A percentile compares a stretch with the other conserved stretches of the same genome.
These are phyloP conservation scores for Physaria fendleri DNA, from an alignment of 345 rosid genomes.

Conservation along the genomic window DNA sequence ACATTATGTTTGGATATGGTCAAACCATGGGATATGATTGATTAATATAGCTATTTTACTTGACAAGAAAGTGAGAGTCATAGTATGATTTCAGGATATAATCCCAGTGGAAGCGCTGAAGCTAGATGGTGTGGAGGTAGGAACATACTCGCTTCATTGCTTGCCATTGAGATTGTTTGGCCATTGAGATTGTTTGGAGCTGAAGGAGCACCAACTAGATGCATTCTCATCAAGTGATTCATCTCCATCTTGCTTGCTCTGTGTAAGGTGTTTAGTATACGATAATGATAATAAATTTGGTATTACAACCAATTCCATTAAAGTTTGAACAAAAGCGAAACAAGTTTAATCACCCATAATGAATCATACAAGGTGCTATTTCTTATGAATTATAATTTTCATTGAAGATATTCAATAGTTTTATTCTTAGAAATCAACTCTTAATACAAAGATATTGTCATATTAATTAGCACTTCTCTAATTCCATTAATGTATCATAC, in stretches of 20 bases:
- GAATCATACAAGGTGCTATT: no score
- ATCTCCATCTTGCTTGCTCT: background rate
- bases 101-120: slow-evolving; percentile 62
- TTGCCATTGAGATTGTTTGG: slow-evolving; percentile 60
- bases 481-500: no score
- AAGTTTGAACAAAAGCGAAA: no score
- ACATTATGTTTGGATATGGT: background rate
- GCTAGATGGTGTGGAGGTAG: slow-evolving; percentile 50
- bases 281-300: background rate
- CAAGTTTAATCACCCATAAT: no score
- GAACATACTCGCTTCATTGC: slow-evolving; percentile 66
- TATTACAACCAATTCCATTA: no score
- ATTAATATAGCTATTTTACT: background rate
- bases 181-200: slow-evolving; percentile 60
- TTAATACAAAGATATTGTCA: no score
- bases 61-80: slow-evolving; percentile 5
- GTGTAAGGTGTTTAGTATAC: background rate
- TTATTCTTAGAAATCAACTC: no score
- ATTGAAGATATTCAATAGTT: no score
- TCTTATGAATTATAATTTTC: no score
- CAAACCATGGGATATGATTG: background rate
- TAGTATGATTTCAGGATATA: slow-evolving; percentile 37
- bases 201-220: slow-evolving; percentile 66
- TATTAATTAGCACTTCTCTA: no score
- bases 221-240: slow-evolving; percentile 64